A percentile compares a stretch with the other conserved stretches of the same genome.
Conservation (phyloP, 495 filamentous ascomycete species). For the Penicillium malachiteum region DNA sequence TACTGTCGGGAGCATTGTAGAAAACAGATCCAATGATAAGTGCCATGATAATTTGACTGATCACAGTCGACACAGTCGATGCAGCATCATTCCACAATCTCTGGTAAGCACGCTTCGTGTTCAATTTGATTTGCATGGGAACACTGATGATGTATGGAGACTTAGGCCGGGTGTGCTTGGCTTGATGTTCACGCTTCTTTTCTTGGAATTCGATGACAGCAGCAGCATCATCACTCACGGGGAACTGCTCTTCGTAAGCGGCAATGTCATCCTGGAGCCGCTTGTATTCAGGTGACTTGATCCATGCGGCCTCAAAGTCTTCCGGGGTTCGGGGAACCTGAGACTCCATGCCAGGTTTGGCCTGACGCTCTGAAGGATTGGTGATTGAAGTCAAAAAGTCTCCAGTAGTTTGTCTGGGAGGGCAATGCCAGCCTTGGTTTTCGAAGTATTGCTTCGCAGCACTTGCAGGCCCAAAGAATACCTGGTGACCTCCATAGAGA, state of each 20-base stretch:
- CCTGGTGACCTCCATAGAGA: slow-evolving; percentile 62
- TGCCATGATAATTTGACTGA: slow-evolving; percentile 73
- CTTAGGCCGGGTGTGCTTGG: slow-evolving; percentile 56
- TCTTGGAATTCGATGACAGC: slow-evolving; percentile 60
- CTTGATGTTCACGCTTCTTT: slow-evolving; percentile 55
- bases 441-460: slow-evolving; percentile 62
- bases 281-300: slow-evolving; percentile 63
- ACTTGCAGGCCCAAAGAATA: slow-evolving; percentile 62
- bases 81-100: slow-evolving; percentile 67
- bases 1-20: slow-evolving; percentile 64
- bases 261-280: slow-evolving; percentile 69
- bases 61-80: slow-evolving; percentile 64
- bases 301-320: slow-evolving; percentile 74
- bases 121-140: slow-evolving; percentile 67
- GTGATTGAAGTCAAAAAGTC: slow-evolving; percentile 84
- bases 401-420: slow-evolving; percentile 70
- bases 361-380: slow-evolving; percentile 63
- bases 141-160: slow-evolving; percentile 80
- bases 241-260: slow-evolving; percentile 60
- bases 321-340: slow-evolving; percentile 72
- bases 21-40: slow-evolving; percentile 82
- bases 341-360: slow-evolving; percentile 56
- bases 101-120: slow-evolving; percentile 70
- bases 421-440: slow-evolving; percentile 70
- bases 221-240: slow-evolving; percentile 57